Evolutionary conservation across 2,329 filamentous ascomycete genomes (phyloP), one percentile per base, ranked within the genome.

Genomic region (Trichoderma sp.): DNA sequence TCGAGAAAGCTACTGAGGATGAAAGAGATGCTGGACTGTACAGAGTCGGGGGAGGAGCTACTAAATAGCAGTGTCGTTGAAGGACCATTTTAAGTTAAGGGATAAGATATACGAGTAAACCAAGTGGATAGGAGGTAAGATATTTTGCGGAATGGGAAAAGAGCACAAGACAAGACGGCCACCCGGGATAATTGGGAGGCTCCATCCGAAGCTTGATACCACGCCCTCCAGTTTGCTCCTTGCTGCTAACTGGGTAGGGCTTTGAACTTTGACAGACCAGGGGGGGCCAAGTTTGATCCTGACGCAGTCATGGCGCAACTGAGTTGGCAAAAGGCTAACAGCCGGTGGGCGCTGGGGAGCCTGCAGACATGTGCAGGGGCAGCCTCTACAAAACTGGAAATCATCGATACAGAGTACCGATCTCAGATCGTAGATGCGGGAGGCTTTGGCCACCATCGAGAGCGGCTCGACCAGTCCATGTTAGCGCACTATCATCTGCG

Each of bases 361-460:
- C 32, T 70, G 39, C 57, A 47, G 66, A 51, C 15, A 24, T 14
- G 36, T 51, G 66, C 66, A 70, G 57, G 66, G 65, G 34, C 24
- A n/a, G 28, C 21, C 9, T 36, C 57, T n/a, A 21, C 18, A 26
- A 53, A 26, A n/a, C 24, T 61, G 28, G 11, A 70, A 26, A 60
- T 62, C 66, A 34, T 70, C 57, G 66, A 70, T 62, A 62, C 57
- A 62, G 28, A 24, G 57, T 57, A 63, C 6, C 53, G 43, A 57
- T 63, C 39, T 68, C 47, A 64, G 70, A 72, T 72, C 70, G 64
- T 12, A 51, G 58, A 18, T 43, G 18, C 43, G 63, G 56, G 64
- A 60, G 56, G 57, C 63, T 47, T 32, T 43, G 26, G 21, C 64
- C 64, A 39, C 28, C 70, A 72, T 72, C 70, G 70, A 61, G 43